Conservation (phyloP, 2,329 filamentous ascomycete species). For the Rhinocladiella mackenziei region DNA sequence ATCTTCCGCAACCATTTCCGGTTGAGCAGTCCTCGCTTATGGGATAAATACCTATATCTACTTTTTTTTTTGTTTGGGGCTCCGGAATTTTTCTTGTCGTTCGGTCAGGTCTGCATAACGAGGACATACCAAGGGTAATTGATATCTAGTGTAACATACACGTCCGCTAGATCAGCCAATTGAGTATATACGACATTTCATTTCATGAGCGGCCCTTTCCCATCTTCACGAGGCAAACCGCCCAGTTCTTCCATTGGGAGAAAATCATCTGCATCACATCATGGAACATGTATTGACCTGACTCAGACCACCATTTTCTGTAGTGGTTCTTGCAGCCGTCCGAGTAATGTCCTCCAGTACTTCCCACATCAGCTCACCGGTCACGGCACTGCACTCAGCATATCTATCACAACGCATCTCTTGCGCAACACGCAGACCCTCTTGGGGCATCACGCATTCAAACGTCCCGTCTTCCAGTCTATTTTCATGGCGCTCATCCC, state of each 20-base stretch:
- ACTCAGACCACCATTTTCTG: constrained; percentile 49
- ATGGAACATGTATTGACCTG: constrained; percentile 40
- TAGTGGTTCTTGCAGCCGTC: constrained; percentile 57
- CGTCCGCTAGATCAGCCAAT: background rate
- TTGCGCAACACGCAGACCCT: constrained; percentile 56
- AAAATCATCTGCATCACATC: constrained; percentile 40
- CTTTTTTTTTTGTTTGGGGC: too few species aligned
- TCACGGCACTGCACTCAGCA: constrained; percentile 59
- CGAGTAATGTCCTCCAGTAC: constrained; percentile 59
- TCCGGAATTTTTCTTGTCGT: too few species aligned
- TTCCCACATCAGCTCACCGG: constrained; percentile 57
- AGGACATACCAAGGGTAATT: too few species aligned
- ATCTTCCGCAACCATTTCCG: too few species aligned
- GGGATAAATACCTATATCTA: too few species aligned
- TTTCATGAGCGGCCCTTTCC: too few species aligned
- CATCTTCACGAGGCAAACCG: too few species aligned
- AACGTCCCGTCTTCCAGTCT: constrained; percentile 27
- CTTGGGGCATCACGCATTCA: constrained; percentile 36
- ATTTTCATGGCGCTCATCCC: constrained; percentile 41
- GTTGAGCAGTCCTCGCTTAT: too few species aligned
- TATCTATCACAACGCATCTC: constrained; percentile 59
- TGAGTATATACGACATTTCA: too few species aligned
- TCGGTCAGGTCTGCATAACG: too few species aligned
- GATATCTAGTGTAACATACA: too few species aligned
- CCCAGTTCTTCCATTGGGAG: too few species aligned